phyloP scores from a whole-genome alignment of 2,329 filamentous ascomycete species.

The Ceratocystiopsis sp. region DNA sequence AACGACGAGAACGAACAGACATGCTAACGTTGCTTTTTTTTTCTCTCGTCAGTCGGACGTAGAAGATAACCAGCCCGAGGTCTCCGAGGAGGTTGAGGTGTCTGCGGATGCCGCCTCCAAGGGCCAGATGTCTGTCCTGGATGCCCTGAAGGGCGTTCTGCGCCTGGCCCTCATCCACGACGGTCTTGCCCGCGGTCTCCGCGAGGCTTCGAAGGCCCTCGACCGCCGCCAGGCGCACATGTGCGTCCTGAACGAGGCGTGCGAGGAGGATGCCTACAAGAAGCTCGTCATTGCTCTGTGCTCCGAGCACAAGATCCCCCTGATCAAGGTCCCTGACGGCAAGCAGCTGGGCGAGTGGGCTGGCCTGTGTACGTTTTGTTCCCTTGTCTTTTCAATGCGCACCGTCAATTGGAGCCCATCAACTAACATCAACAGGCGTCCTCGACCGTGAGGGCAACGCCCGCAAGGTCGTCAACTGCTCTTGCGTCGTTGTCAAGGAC shows the following conservation, averaged over 20 bases:
- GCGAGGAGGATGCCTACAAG: conserved; percentile 99
- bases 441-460: conserved; percentile 98
- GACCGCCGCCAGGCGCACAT: conserved; percentile 98
- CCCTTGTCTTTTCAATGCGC: background rate
- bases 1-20: too few species aligned
- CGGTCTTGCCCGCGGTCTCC: conserved; percentile 93
- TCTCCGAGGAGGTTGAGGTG: conserved; percentile 82
- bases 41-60: conserved; percentile 74
- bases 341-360: conserved; percentile 99
- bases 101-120: conserved; percentile 74
- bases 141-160: conserved; percentile 96
- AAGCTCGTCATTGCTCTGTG: conserved; percentile 98
- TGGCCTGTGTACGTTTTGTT: conserved; percentile 59
- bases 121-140: conserved; percentile 93
- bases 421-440: conserved; percentile 46
- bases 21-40: conserved; percentile 8
- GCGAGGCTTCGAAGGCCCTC: conserved; percentile 96
- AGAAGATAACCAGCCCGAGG: conserved; percentile 92
- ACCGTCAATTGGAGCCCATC: background rate
- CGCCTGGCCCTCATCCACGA: conserved; percentile 99
- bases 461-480: conserved; percentile 99
- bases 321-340: conserved; percentile 99
- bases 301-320: conserved; percentile 98
- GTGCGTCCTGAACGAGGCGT: conserved; percentile 99
- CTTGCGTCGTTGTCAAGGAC: conserved; percentile 98